These are phyloP conservation scores for Rhodofomes roseus DNA, from an alignment of 1,284 basidiomycete species.

Conservation along the genomic window DNA sequence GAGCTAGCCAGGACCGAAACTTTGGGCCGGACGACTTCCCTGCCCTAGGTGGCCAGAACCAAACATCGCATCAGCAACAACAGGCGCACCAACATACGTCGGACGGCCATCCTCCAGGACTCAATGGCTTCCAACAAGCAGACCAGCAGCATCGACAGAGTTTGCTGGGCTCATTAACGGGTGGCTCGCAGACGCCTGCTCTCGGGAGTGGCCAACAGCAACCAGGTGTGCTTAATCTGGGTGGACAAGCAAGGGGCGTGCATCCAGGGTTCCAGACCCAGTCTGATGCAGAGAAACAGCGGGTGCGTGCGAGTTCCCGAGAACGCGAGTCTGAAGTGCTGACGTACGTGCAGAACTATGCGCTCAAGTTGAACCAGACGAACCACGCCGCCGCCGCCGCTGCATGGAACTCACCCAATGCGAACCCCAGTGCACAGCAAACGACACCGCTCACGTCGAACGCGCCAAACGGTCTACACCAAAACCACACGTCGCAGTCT, in stretches of 20 bases:
- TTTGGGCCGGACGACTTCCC: constrained; percentile 82
- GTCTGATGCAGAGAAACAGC: constrained; percentile 63
- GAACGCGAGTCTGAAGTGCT: constrained; percentile 6
- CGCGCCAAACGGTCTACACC: constrained; percentile 29
- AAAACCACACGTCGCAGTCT: constrained; percentile 31
- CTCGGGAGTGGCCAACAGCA: constrained; percentile 36
- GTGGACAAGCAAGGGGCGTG: constrained; percentile 47
- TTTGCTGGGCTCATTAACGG: constrained; percentile 47
- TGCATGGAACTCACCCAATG: constrained; percentile 57
- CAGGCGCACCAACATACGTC: constrained; percentile 27
- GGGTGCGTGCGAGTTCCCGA: constrained; percentile 45
- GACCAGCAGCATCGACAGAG: constrained; percentile 52
- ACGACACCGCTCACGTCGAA: constrained; percentile 18
- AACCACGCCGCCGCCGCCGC: constrained; percentile 41
- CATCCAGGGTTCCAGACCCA: constrained; percentile 62
- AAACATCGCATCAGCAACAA: constrained; percentile 32
- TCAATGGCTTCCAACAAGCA: constrained; percentile 61
- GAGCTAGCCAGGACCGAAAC: constrained; percentile 52
- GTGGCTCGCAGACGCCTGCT: constrained; percentile 32
- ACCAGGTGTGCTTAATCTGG: constrained; percentile 67
- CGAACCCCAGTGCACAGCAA: constrained; percentile 33
- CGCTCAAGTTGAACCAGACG: constrained; percentile 58
- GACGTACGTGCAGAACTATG: constrained; percentile 40
- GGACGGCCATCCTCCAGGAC: constrained; percentile 60
- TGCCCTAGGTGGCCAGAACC: constrained; percentile 62